A percentile compares a stretch with the other conserved stretches of the same genome.
Conservation (phyloP, 805 yeast species). For the Saccharomyces kudriavzevii region DNA sequence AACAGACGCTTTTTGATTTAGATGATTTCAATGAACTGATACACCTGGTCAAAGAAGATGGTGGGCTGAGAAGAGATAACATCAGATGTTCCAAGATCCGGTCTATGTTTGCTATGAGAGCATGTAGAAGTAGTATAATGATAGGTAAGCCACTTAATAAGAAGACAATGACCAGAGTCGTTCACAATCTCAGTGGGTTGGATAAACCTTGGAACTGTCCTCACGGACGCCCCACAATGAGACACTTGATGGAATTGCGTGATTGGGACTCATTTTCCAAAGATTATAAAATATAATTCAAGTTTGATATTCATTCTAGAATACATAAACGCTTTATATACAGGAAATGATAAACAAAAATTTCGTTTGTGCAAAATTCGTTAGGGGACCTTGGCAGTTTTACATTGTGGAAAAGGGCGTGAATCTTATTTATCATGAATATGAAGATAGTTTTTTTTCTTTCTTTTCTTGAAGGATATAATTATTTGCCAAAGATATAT, state of each 20-base stretch:
- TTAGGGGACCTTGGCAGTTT: background rate
- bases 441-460: background rate
- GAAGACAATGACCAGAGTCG: slow-evolving; percentile 59
- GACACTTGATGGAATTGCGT: slow-evolving; percentile 66
- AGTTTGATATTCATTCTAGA: background rate
- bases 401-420: background rate
- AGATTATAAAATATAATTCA: slow-evolving; percentile 33
- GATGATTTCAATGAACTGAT: slow-evolving; percentile 70
- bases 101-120: slow-evolving; percentile 85
- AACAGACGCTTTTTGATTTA: slow-evolving; percentile 55
- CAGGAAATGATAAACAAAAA: background rate
- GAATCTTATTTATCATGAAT: background rate
- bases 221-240: slow-evolving; percentile 95
- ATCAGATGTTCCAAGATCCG: slow-evolving; percentile 68
- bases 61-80: slow-evolving; percentile 32
- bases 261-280: slow-evolving; percentile 38
- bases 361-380: too few relatives aligned
- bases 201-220: slow-evolving; percentile 97
- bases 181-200: slow-evolving; percentile 55
- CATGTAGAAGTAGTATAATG: slow-evolving; percentile 92
- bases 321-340: background rate
- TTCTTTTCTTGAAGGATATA: background rate
- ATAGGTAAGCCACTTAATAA: slow-evolving; percentile 64
- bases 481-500: background rate
- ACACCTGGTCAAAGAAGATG: slow-evolving; percentile 52